A percentile compares a stretch with the other conserved stretches of the same genome.
Evolutionary conservation across 2,329 filamentous ascomycete genomes (phyloP).

Genomic region (Neonectria neomacrospora): DNA sequence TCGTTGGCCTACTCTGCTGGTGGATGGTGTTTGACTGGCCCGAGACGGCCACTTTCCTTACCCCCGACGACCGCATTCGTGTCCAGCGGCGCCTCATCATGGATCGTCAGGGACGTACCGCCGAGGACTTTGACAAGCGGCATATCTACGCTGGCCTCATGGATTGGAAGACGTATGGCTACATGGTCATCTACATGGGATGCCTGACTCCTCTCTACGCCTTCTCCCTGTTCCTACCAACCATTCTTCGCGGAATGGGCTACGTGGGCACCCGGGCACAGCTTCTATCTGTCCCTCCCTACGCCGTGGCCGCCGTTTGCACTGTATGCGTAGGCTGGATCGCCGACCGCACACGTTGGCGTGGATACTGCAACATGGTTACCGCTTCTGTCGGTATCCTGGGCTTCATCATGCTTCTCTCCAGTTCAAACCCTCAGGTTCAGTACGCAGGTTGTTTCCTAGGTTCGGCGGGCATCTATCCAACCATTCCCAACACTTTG

Average conservation of each 20-base stretch:
- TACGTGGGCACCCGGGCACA: slow-evolving; percentile 57
- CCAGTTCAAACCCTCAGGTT: slow-evolving; percentile 61
- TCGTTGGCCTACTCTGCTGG: slow-evolving; percentile 73
- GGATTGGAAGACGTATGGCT: slow-evolving; percentile 79
- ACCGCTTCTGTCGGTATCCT: slow-evolving; percentile 69
- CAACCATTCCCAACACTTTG: slow-evolving; percentile 76
- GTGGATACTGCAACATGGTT: slow-evolving; percentile 75
- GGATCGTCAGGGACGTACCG: slow-evolving; percentile 74
- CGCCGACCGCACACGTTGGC: slow-evolving; percentile 71
- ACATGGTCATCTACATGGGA: slow-evolving; percentile 61
- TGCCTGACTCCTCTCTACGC: slow-evolving; percentile 62
- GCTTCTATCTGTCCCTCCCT: slow-evolving; percentile 68
- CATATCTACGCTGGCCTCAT: slow-evolving; percentile 77
- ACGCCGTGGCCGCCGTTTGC: slow-evolving; percentile 68
- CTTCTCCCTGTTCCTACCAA: slow-evolving; percentile 67
- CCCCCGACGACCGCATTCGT: slow-evolving; percentile 71
- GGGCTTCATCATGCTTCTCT: slow-evolving; percentile 75
- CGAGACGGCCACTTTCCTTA: slow-evolving; percentile 76
- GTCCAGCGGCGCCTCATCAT: slow-evolving; percentile 74
- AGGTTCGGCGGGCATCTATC: slow-evolving; percentile 77
- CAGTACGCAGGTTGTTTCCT: slow-evolving; percentile 78
- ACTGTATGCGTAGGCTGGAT: slow-evolving; percentile 72
- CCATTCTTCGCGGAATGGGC: slow-evolving; percentile 59
- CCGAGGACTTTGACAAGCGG: slow-evolving; percentile 75
- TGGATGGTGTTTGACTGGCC: slow-evolving; percentile 85